Base-by-base conservation (phyloP, 2,329 filamentous ascomycete species). In the Polytolypa hystricis region DNA sequence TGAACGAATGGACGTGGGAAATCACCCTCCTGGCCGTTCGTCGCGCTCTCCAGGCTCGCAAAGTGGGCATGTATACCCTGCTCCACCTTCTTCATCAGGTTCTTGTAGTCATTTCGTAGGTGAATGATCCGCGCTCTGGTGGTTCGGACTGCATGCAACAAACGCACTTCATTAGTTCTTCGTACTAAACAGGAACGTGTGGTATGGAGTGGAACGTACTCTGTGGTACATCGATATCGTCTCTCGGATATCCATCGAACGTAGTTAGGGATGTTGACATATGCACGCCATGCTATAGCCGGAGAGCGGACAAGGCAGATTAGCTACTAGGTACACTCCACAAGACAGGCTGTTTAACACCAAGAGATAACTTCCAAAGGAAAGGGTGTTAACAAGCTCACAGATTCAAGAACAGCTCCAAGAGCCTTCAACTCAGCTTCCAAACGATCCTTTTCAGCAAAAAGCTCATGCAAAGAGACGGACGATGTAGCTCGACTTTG, bases 161-260 rank as follows among this genome's bases (percentile, higher is more conserved):
- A 28, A 15, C 11, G 8, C 9, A 27, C 10, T 20, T 10, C 15
- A 30, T 3, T n/a, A n/a, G n/a, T n/a, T n/a, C n/a, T n/a, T n/a
- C n/a, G n/a, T n/a, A n/a, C n/a, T n/a, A n/a, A n/a, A n/a, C n/a
- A n/a, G n/a, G n/a, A n/a, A n/a, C n/a, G n/a, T n/a, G n/a, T n/a
- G n/a, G 32, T 33, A 32, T 9, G 30, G 18, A 8, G 19, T 18
- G 23, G 12, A 27, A 33, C 69, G 47, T 76, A 91, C 85, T 91
- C 64, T 95, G 89, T 17, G 91, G 81, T 44, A 98, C 82, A 58
- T 98, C 91, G 45, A 98, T 79, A 60, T 98, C 91, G 50, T 84
- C 80, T 55, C 91, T 76, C 20, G 91, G 91, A 56, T 84, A 98
- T 32, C 91, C 91, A 61, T 96, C 91, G 42, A 78, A 74, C 10